A percentile compares a stretch with the other conserved stretches of the same genome.
phyloP scores from a whole-genome alignment of 495 filamentous ascomycete genomes.

The Penicillium turbatum region DNA sequence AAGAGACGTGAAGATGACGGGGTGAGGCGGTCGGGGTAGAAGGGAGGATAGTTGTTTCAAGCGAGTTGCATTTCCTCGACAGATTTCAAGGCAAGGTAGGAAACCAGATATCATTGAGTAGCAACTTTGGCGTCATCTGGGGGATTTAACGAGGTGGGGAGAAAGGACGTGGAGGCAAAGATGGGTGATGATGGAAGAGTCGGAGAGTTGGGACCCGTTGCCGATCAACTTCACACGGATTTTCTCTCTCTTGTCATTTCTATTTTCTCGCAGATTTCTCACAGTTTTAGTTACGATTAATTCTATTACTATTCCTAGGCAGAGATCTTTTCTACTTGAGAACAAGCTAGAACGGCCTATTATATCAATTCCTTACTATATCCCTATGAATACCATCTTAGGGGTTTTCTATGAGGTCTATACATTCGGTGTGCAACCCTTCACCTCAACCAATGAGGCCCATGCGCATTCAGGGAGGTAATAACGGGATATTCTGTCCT shows the following conservation, averaged over 20 bases:
- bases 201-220: conserved; percentile 16
- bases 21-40: conserved; percentile 10
- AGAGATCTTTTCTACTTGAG: no score
- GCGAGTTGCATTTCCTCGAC: conserved; percentile 20
- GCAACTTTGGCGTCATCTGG: conserved; percentile 3
- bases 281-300: no score
- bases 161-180: conserved; percentile 11
- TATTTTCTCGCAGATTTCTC: no score
- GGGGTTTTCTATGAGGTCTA: no score
- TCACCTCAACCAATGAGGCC: background rate
- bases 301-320: no score
- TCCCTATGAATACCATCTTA: no score
- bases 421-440: no score
- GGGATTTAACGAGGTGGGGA: conserved; percentile 9
- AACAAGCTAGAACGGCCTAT: no score
- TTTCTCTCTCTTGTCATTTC: background rate
- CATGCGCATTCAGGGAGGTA: conserved; percentile 1
- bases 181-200: conserved; percentile 10
- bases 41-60: conserved; percentile 13
- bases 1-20: conserved; percentile 26
- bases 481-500: background rate
- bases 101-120: conserved; percentile 19
- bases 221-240: conserved; percentile 6
- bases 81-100: conserved; percentile 16
- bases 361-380: no score